Conservation (phyloP, 1,139 yeast genomes). For the Protomyces inouyei region DNA sequence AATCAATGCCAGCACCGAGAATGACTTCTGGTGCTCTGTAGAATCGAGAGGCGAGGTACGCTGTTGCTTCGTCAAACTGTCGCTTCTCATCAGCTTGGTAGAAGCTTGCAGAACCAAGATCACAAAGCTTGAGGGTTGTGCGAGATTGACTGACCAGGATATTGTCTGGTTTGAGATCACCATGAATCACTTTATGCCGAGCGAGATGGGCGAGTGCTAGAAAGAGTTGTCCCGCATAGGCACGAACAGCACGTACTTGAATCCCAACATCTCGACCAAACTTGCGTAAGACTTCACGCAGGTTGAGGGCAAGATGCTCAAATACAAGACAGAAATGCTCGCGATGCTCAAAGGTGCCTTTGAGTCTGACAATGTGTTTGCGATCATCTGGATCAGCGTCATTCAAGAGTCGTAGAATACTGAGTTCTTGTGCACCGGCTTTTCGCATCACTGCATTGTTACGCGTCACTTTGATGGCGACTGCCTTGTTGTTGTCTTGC, state of each 20-base stretch:
- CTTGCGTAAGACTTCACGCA: slow-evolving; percentile 76
- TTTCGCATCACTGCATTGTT: slow-evolving; percentile 40
- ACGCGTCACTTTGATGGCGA: slow-evolving; percentile 75
- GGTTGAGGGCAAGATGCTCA: slow-evolving; percentile 64
- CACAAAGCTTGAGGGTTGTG: slow-evolving; percentile 79
- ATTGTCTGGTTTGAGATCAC: slow-evolving; percentile 87
- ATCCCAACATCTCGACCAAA: slow-evolving; percentile 69
- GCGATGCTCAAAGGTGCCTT: slow-evolving; percentile 75
- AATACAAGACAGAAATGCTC: slow-evolving; percentile 86
- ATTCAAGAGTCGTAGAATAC: slow-evolving; percentile 65
- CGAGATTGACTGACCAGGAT: slow-evolving; percentile 72
- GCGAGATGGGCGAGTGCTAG: slow-evolving; percentile 71
- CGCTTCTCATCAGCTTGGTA: neutral
- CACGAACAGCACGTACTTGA: slow-evolving; percentile 63
- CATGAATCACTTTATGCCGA: slow-evolving; percentile 73
- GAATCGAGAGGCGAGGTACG: slow-evolving; percentile 80
- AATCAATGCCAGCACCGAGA: slow-evolving; percentile 81
- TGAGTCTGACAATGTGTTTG: slow-evolving; percentile 65
- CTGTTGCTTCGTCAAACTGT: slow-evolving; percentile 60
- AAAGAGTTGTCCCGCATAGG: slow-evolving; percentile 71
- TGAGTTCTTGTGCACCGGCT: slow-evolving; percentile 78
- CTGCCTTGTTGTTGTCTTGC: slow-evolving; percentile 43
- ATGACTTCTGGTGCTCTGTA: slow-evolving; percentile 92
- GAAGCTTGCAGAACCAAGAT: slow-evolving; percentile 72
- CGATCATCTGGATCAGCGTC: slow-evolving; percentile 58